Evolutionary conservation across 2,329 filamentous ascomycete species (phyloP), one percentile per base, ranked within the genome.

Genomic region (Fusarium sp.): DNA sequence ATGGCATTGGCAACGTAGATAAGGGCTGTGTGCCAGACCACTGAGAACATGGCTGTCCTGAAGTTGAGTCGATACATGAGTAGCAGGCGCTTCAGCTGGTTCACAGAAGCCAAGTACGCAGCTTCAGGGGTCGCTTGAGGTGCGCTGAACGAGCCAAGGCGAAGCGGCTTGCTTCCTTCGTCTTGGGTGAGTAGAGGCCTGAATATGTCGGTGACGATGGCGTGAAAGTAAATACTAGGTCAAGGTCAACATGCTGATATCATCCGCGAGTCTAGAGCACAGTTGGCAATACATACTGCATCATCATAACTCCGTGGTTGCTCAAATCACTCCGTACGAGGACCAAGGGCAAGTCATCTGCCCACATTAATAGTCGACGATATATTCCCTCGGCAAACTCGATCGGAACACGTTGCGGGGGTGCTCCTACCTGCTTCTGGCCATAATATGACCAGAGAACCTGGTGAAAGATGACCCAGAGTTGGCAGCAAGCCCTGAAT

Each of bases 11-110:
- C 78, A 1, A 83, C 78, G 59, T 83, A 83, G 9, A 82, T 77
- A 6, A 83, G 71, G 1, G 79, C 81, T 3, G 78, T 83, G 60
- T 83, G 81, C 81, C 81, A 84, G 6, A 83, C 73, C 1, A 83
- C 79, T 1, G 81, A 81, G 58, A 80, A 80, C 4, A 75, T 74
- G 5, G 81, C 81, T 14, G 75, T 78, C 3, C 65, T 64, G 55
- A 81, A 79, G 7, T 78, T 72, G 22, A 72, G 77, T 0, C 81
- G 79, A 65, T 80, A 83, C 27, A 79, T 71, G 20, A 82, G 62
- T 2, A 83, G 73, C 2, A 83, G 76, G 10, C 75, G 75, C 65
- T 83, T 83, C n/a, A 83, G 76, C 51, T 83, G 82, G n/a, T 73
- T 73, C 3, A 81, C 77, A 0, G 82, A 83, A 0, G 81, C 79